These are phyloP conservation scores for Boletales sp. DNA, from an alignment of 768 basidiomycete genomes.

Conservation along the genomic window DNA sequence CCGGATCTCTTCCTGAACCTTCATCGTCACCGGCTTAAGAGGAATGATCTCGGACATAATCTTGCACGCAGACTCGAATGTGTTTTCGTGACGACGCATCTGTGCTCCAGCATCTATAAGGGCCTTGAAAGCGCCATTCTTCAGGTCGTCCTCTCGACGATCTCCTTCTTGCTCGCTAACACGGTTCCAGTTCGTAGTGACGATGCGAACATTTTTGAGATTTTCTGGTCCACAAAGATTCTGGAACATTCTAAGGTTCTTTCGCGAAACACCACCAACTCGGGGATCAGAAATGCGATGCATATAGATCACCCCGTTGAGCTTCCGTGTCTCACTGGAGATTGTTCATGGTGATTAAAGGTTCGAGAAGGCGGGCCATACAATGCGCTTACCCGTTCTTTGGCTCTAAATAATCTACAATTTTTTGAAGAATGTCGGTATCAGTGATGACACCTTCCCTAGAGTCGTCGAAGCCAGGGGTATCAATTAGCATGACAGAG, in stretches of 20 bases:
- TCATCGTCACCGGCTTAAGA: slow-evolving; percentile 35
- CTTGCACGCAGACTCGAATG: slow-evolving; percentile 35
- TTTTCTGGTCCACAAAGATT: slow-evolving; percentile 42
- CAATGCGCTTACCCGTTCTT: neutral
- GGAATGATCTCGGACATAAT: slow-evolving; percentile 38
- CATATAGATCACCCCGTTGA: slow-evolving; percentile 45
- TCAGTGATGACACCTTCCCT: slow-evolving; percentile 11
- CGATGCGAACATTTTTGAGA: slow-evolving; percentile 42
- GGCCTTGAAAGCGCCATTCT: slow-evolving; percentile 41
- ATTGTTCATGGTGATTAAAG: neutral
- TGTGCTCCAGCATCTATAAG: slow-evolving; percentile 41
- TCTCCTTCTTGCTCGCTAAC: slow-evolving; percentile 25
- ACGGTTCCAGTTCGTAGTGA: slow-evolving; percentile 45
- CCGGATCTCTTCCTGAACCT: slow-evolving; percentile 47
- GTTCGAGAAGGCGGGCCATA: neutral
- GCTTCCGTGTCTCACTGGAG: slow-evolving; percentile 9
- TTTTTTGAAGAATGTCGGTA: slow-evolving; percentile 18
- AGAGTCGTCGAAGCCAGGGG: slow-evolving; percentile 11
- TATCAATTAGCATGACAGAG: slow-evolving; percentile 17
- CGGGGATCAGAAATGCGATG: slow-evolving; percentile 45
- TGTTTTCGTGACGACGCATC: slow-evolving; percentile 37
- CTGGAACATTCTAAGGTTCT: slow-evolving; percentile 42
- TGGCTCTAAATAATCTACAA: slow-evolving; percentile 4
- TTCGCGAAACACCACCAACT: slow-evolving; percentile 38
- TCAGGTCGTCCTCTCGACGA: slow-evolving; percentile 26